These are phyloP conservation scores for Cladorrhinum samala DNA, from an alignment of 495 filamentous ascomycete species.

Conservation along the genomic window DNA sequence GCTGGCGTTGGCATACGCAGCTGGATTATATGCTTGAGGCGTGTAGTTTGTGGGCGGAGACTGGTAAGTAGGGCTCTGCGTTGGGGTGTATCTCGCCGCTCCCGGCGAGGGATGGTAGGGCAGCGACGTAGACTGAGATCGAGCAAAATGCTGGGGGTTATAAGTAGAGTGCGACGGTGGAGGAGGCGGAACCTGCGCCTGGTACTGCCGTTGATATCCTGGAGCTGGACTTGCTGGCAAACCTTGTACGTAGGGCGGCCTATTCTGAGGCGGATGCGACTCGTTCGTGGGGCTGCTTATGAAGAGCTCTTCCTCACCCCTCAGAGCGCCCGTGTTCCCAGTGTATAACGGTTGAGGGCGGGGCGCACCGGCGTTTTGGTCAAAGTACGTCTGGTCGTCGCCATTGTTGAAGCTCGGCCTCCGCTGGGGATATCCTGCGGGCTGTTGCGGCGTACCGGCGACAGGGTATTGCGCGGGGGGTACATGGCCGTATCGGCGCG, in stretches of 20 bases:
- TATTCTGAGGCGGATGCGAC: conserved; percentile 27
- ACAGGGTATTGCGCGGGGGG: conserved; percentile 53
- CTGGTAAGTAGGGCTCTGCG: conserved; percentile 28
- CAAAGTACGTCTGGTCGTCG: conserved; percentile 58
- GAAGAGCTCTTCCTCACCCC: conserved; percentile 46
- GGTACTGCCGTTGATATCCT: conserved; percentile 56
- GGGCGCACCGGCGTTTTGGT: conserved; percentile 25
- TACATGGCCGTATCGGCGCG: conserved; percentile 52
- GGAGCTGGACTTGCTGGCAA: conserved; percentile 41
- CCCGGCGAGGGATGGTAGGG: conserved; percentile 38
- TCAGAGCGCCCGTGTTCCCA: conserved; percentile 11
- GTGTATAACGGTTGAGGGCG: conserved; percentile 15
- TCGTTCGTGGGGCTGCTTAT: conserved; percentile 34
- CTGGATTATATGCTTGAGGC: conserved; percentile 45
- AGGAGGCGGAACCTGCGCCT: conserved; percentile 39
- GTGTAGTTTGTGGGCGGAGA: conserved; percentile 30
- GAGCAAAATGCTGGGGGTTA: conserved; percentile 76
- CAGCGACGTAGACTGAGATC: conserved; percentile 51
- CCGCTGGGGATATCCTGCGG: conserved; percentile 40
- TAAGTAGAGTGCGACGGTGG: conserved; percentile 57
- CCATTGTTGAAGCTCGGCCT: conserved; percentile 74
- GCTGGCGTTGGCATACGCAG: conserved; percentile 39
- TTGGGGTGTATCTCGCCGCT: conserved; percentile 23
- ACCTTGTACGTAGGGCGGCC: conserved; percentile 41
- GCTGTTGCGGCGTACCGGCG: conserved; percentile 30